phyloP scores from a whole-genome alignment of 2,329 filamentous ascomycete species.

The Stachybotrys echinatus region DNA sequence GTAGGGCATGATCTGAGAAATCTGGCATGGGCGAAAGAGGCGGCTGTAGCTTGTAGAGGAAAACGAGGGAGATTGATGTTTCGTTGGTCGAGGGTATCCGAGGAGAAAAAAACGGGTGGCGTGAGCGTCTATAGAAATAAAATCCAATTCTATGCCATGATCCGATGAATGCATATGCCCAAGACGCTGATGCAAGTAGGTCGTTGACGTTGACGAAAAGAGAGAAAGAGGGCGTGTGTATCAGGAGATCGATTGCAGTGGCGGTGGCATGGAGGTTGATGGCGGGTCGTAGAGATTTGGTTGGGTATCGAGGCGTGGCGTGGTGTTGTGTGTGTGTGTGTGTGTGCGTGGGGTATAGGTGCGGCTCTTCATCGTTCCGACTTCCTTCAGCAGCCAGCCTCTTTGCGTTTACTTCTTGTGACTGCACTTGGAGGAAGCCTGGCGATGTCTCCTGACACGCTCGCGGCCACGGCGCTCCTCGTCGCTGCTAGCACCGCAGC shows the following conservation, averaged over 20 bases:
- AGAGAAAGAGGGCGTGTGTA: not conserved
- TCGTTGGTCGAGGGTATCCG: not conserved
- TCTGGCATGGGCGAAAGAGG: no score
- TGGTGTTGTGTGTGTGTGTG: no score
- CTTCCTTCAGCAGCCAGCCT: not conserved
- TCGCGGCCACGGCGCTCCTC: conserved; percentile 33
- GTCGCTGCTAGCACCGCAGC: conserved; percentile 31
- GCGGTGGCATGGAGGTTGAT: not conserved
- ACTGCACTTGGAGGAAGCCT: conserved; percentile 16
- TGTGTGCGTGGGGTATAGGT: not conserved
- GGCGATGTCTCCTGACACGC: conserved; percentile 26
- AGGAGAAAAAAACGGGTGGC: not conserved
- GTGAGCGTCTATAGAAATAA: not conserved
- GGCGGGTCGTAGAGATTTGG: not conserved
- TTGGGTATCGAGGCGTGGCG: not conserved
- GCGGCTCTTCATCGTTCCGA: not conserved
- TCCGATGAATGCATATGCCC: not conserved
- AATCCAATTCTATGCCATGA: not conserved
- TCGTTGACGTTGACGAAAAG: not conserved
- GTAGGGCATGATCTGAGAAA: no score
- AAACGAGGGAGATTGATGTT: not conserved
- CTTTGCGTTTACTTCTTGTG: conserved; percentile 22
- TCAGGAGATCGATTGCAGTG: no score
- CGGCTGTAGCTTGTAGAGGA: not conserved
- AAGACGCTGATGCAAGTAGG: not conserved